Conservation (phyloP, 345 rosid species). For the Camelina sativa region DNA sequence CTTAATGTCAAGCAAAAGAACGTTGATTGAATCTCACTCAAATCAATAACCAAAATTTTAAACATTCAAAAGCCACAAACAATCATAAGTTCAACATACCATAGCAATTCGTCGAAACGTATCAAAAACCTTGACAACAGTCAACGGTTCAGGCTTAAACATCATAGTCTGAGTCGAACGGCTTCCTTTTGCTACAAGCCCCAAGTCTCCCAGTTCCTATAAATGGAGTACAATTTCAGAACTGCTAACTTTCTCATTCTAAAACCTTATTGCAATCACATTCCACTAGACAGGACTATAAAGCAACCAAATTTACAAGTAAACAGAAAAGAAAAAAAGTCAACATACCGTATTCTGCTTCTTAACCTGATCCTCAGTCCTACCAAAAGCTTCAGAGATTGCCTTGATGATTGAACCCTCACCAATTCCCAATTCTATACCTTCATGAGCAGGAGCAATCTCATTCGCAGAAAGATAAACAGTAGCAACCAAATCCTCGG, state of each 20-base stretch:
- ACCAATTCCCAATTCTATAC: constrained; percentile 91
- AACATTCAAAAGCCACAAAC: constrained; percentile 15
- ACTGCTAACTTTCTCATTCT: background rate
- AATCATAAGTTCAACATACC: constrained; percentile 47
- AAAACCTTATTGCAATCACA: background rate
- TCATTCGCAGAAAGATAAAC: constrained; percentile 78
- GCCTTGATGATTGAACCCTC: constrained; percentile 81
- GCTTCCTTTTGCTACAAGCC: constrained; percentile 94
- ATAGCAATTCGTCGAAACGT: constrained; percentile 83
- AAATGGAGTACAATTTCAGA: constrained; percentile 25
- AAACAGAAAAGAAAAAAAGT: background rate
- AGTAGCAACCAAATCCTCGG: constrained; percentile 71
- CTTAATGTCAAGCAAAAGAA: background rate
- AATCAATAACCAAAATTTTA: background rate
- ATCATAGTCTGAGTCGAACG: constrained; percentile 89
- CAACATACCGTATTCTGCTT: constrained; percentile 65
- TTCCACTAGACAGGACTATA: constrained; percentile 6
- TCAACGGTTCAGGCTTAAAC: constrained; percentile 84
- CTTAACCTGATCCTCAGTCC: constrained; percentile 74
- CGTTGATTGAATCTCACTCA: constrained; percentile 11
- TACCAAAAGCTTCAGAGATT: constrained; percentile 84
- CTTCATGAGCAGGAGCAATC: constrained; percentile 91
- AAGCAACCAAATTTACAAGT: background rate
- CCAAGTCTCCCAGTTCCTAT: constrained; percentile 87
- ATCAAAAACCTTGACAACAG: constrained; percentile 78